phyloP scores from a whole-genome alignment of 176 grass and related monocot species.

The Oryza brachyantha region DNA sequence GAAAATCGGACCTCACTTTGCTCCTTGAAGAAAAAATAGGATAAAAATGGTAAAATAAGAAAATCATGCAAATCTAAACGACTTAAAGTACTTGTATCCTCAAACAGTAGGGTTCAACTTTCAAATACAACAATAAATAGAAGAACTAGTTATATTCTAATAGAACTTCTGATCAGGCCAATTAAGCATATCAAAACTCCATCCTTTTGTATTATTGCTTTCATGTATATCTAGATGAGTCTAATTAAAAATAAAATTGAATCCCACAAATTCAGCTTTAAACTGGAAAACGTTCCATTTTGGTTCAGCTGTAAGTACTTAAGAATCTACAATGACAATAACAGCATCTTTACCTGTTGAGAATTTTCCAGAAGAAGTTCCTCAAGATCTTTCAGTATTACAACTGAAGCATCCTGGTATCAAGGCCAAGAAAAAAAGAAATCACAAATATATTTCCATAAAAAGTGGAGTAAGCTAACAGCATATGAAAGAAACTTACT shows the following conservation, averaged over 20 bases:
- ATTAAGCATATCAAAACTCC: background rate
- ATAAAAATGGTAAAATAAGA: no score
- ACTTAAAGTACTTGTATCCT: no score
- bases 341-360: conserved; percentile 56
- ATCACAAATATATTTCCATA: background rate
- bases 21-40: no score
- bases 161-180: background rate
- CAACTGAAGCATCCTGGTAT: conserved; percentile 66
- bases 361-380: conserved; percentile 70
- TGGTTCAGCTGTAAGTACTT: background rate
- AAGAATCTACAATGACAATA: conserved; percentile 13
- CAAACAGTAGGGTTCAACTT: no score
- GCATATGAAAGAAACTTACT: background rate
- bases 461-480: background rate
- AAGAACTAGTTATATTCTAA: conserved; percentile 19
- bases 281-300: background rate
- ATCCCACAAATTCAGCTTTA: conserved; percentile 1
- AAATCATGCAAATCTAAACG: no score
- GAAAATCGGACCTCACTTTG: no score
- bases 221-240: background rate
- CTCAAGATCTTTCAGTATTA: conserved; percentile 74
- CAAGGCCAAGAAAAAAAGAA: conserved; percentile 19
- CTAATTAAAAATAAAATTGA: background rate
- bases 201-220: background rate
- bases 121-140: background rate